These are phyloP conservation scores for Claviceps purpurea DNA, from an alignment of 2,329 filamentous ascomycete genomes.

Conservation along the genomic window DNA sequence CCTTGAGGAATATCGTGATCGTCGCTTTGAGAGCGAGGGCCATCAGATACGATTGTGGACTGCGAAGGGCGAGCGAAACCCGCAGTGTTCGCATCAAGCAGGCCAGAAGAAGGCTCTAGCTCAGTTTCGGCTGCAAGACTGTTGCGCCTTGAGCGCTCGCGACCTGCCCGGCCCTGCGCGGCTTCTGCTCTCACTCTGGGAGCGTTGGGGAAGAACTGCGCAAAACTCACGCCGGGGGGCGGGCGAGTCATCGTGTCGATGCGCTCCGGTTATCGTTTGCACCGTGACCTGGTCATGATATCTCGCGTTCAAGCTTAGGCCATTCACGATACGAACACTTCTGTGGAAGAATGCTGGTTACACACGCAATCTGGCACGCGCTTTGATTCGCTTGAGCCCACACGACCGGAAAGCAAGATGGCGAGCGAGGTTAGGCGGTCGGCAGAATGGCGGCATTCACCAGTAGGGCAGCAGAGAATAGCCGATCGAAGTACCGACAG, in stretches of 20 bases:
- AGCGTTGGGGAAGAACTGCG: conserved; percentile 74
- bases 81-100: conserved; percentile 14
- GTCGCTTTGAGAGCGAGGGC: conserved; percentile 25
- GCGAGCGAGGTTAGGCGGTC: neutral
- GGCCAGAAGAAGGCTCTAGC: conserved; percentile 11
- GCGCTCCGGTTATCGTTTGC: conserved; percentile 36
- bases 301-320: conserved; percentile 21
- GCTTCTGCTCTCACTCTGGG: conserved; percentile 46
- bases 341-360: conserved; percentile 5
- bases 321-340: conserved; percentile 11
- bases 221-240: conserved; percentile 61
- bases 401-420: conserved; percentile 22
- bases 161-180: conserved; percentile 21
- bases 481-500: neutral
- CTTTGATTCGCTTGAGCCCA: conserved; percentile 17
- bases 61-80: conserved; percentile 11
- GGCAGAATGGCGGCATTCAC: conserved; percentile 12
- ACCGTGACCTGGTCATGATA: conserved; percentile 44
- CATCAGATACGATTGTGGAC: conserved; percentile 13
- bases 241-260: conserved; percentile 64
- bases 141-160: conserved; percentile 17
- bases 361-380: conserved; percentile 10
- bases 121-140: conserved; percentile 12
- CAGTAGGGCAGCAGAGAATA: conserved; percentile 33
- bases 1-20: conserved; percentile 46